Conservation (phyloP, 768 basidiomycete genomes). For the Mycena rebaudengoi region DNA sequence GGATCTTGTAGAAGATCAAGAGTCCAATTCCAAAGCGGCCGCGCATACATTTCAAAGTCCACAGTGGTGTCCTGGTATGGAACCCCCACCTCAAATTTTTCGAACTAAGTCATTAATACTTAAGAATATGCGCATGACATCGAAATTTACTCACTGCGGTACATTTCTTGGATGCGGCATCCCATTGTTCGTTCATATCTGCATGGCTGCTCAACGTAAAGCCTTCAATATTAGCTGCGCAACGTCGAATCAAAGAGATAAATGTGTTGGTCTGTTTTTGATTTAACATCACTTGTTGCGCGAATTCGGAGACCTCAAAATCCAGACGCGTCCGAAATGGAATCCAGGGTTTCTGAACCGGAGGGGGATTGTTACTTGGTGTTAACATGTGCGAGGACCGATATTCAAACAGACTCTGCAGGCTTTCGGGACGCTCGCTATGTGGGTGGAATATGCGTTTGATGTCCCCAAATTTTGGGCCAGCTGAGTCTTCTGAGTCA, state of each 20-base stretch:
- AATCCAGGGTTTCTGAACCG: constrained; percentile 35
- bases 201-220: not conserved
- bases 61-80: not conserved
- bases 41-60: not conserved
- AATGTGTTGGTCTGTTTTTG: constrained; percentile 14
- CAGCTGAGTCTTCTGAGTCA: too few species aligned
- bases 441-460: not conserved
- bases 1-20: not conserved
- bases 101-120: not conserved
- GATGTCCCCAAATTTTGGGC: too few species aligned
- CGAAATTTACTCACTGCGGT: too few species aligned
- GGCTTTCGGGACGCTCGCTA: not conserved
- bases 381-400: not conserved
- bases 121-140: too few species aligned
- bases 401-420: not conserved
- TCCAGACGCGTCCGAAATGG: constrained; percentile 38
- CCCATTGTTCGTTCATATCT: not conserved
- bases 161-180: not conserved
- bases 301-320: constrained; percentile 41
- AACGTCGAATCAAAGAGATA: not conserved
- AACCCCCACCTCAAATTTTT: not conserved
- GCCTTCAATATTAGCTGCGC: not conserved
- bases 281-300: constrained; percentile 30
- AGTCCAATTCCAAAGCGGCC: not conserved
- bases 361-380: too few species aligned